Evolutionary conservation across 2,329 filamentous ascomycete species (phyloP), one percentile per base, ranked within the genome.

Genomic region (Berkeleyomyces rouxiae): DNA sequence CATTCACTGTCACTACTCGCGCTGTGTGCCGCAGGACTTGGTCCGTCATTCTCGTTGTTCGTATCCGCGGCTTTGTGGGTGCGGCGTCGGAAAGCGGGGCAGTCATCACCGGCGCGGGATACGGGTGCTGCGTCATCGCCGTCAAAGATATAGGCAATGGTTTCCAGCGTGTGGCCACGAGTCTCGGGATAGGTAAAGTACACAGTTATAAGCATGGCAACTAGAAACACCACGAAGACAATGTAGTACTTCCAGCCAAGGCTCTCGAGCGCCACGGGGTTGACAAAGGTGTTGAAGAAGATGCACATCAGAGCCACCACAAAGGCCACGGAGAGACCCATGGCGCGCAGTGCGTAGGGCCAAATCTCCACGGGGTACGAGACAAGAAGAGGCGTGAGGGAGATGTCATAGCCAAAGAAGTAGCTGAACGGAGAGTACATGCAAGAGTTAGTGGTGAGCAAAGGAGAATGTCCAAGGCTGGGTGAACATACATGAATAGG

Each of bases 151-250:
- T 66, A 66, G 1, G 67, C 66, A 51, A 68, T 64, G 42, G 66
- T 66, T 59, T 68, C 67, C 2, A 68, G 64, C 4, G 67, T 67
- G 13, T 66, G 64, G 7, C 66, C 89, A 65, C 86, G 86, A 0
- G 89, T 95, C 74, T 95, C 89, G 7, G 89, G 88, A 71, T 92
- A 95, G 66, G 91, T 79, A 72, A 90, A 87, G 74, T 85, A 93
- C 59, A 93, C 86, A 82, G 73, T 67, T 36, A 57, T 61, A 47
- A 76, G 70, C 67, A 77, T 74, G 43, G 76, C 73, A 1, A 70
- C 68, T 10, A 77, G 70, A 70, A 75, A 77, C 37, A 71, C 73
- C 66, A 73, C 74, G 65, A 76, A 77, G 7, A 75, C 74, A 37
- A 74, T 73, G 43, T 76, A 70, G 64, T 76, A 77, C 40, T 71